Percentiles rank a stretch among this genome's conserved stretches.
Conservation (phyloP, 2,329 filamentous ascomycete genomes). For the Trichoderma koningiopsis region DNA sequence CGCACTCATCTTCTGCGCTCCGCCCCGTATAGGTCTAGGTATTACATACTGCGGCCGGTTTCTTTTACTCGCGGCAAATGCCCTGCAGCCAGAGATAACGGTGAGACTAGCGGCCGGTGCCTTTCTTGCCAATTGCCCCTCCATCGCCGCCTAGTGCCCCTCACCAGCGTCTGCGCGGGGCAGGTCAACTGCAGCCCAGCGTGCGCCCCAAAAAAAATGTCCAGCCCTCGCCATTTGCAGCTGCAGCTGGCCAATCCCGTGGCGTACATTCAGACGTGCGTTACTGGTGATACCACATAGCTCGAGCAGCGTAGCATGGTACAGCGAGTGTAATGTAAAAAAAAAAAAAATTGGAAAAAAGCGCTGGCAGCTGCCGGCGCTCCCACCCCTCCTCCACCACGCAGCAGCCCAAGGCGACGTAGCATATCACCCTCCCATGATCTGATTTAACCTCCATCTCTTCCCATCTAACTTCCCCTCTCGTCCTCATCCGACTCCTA, state of each 20-base stretch:
- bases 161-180: constrained; percentile 5
- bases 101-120: constrained; percentile 23
- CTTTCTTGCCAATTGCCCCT: constrained; percentile 9
- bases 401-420: not conserved
- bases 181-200: constrained; percentile 3
- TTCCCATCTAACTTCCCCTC: constrained; percentile 17
- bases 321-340: not conserved
- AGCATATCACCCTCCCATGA: constrained; percentile 14
- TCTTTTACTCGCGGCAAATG: constrained; percentile 3
- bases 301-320: not conserved
- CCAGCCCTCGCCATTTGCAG: not conserved
- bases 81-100: constrained; percentile 19
- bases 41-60: constrained; percentile 20
- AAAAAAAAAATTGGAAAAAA: not conserved
- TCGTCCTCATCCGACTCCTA: constrained; percentile 2
- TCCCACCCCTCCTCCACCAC: constrained; percentile 14
- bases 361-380: constrained; percentile 17
- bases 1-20: constrained; percentile 24
- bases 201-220: constrained; percentile 1
- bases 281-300: constrained; percentile 12
- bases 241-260: not conserved
- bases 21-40: constrained; percentile 4
- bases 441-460: constrained; percentile 5
- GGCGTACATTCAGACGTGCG: not conserved
- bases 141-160: constrained; percentile 11